These are phyloP conservation scores for Calonectria montana DNA, from an alignment of 2,329 filamentous ascomycete species.

Conservation along the genomic window DNA sequence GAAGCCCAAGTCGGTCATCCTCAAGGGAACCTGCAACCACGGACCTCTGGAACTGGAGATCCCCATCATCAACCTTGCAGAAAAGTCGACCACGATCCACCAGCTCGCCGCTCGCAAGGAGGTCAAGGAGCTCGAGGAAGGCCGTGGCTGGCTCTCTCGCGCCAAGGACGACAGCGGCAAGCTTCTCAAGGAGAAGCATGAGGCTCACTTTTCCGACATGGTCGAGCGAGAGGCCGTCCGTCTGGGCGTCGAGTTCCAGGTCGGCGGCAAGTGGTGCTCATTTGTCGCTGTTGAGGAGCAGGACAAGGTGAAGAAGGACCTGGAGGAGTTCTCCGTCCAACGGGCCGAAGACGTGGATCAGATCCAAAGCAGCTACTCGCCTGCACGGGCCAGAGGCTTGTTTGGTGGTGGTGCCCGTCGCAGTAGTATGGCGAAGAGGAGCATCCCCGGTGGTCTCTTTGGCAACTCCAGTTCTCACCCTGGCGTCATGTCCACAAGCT, in stretches of 20 bases:
- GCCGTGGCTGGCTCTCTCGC: constrained; percentile 72
- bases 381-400: not conserved
- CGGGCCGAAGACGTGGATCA: not conserved
- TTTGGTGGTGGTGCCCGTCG: no score
- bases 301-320: constrained; percentile 5
- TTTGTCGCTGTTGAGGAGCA: constrained; percentile 74
- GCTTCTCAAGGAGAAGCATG: constrained; percentile 58
- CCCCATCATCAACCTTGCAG: constrained; percentile 63
- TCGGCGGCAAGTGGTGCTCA: constrained; percentile 77
- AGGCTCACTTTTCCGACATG: constrained; percentile 67
- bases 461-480: not conserved
- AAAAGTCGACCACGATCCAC: constrained; percentile 69
- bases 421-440: not conserved
- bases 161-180: constrained; percentile 58
- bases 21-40: constrained; percentile 66
- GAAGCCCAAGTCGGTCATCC: constrained; percentile 63
- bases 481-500: no score
- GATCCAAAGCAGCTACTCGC: not conserved
- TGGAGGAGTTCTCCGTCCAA: not conserved
- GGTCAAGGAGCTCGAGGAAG: constrained; percentile 76
- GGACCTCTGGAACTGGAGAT: constrained; percentile 74
- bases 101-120: constrained; percentile 77
- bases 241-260: constrained; percentile 73
- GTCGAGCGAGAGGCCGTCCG: constrained; percentile 74
- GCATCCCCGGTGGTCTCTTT: no score